Evolutionary conservation across 2,329 filamentous ascomycete genomes (phyloP).

Genomic region (Metarhizium sp.): DNA sequence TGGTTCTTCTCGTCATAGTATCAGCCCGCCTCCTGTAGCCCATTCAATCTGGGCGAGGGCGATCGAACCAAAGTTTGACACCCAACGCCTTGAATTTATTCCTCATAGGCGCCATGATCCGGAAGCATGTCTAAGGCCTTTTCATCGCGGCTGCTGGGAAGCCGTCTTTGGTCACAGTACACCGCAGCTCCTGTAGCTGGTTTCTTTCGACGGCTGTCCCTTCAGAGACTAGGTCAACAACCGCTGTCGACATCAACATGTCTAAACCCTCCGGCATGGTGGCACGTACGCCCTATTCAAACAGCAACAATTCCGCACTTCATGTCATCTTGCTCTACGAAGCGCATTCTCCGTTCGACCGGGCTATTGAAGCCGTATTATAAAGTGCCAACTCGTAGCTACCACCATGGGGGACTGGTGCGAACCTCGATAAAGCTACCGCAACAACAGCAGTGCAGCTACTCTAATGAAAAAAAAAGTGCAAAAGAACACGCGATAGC

Average conservation of each 20-base stretch:
- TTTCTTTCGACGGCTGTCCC: background rate
- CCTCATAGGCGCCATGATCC: conserved; percentile 27
- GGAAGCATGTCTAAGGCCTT: conserved; percentile 31
- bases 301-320: background rate
- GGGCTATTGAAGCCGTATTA: background rate
- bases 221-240: conserved; percentile 3
- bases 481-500: background rate
- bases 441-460: background rate
- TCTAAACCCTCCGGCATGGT: background rate
- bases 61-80: background rate
- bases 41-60: background rate
- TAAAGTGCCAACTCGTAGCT: background rate
- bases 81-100: background rate
- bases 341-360: background rate
- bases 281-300: background rate
- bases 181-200: conserved; percentile 8
- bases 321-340: background rate
- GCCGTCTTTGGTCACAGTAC: conserved; percentile 22
- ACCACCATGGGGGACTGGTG: background rate
- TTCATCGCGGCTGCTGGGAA: conserved; percentile 25
- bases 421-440: background rate
- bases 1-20: background rate
- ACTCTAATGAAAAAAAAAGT: background rate
- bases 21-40: background rate
- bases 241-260: background rate